These are phyloP conservation scores for Nectriaceae sp. DNA, from an alignment of 2,329 filamentous ascomycete genomes.

Conservation along the genomic window DNA sequence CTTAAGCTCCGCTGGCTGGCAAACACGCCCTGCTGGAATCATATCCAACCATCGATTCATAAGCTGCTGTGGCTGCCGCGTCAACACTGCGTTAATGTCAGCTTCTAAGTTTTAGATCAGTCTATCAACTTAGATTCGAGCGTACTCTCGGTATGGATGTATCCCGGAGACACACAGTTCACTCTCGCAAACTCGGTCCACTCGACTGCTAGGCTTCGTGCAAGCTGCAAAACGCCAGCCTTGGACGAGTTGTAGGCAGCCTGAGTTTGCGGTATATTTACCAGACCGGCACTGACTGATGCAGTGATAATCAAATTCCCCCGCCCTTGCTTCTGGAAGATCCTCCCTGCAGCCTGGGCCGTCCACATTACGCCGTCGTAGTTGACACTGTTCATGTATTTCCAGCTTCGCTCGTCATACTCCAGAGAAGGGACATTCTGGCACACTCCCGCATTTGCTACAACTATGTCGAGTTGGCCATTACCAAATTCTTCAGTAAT, in stretches of 20 bases:
- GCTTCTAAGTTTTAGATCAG: neutral
- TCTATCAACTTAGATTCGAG: neutral
- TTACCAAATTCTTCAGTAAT: neutral
- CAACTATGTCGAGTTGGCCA: conserved; percentile 3
- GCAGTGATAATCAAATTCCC: conserved; percentile 5
- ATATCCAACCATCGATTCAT: conserved; percentile 7
- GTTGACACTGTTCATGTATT: conserved; percentile 1
- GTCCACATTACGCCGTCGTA: conserved; percentile 7
- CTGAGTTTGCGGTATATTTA: conserved; percentile 6
- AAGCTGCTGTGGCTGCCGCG: conserved; percentile 7
- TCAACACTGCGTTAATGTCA: conserved; percentile 4
- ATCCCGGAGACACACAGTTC: conserved; percentile 8
- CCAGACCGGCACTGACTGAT: conserved; percentile 1
- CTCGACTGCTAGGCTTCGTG: conserved; percentile 5
- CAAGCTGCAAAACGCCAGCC: conserved; percentile 4
- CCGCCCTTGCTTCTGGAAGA: conserved; percentile 2
- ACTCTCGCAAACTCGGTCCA: conserved; percentile 8
- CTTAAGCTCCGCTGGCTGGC: conserved; percentile 5
- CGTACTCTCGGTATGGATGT: conserved; percentile 1
- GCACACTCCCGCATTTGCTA: conserved; percentile 3
- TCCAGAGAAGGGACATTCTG: neutral
- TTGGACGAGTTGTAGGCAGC: conserved; percentile 6
- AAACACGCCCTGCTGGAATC: conserved; percentile 6
- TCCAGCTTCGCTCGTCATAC: neutral
- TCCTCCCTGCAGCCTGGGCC: conserved; percentile 2